Evolutionary conservation across 1,284 basidiomycete species (phyloP), one percentile per base, ranked within the genome.

Genomic region (Fomes fomentarius): DNA sequence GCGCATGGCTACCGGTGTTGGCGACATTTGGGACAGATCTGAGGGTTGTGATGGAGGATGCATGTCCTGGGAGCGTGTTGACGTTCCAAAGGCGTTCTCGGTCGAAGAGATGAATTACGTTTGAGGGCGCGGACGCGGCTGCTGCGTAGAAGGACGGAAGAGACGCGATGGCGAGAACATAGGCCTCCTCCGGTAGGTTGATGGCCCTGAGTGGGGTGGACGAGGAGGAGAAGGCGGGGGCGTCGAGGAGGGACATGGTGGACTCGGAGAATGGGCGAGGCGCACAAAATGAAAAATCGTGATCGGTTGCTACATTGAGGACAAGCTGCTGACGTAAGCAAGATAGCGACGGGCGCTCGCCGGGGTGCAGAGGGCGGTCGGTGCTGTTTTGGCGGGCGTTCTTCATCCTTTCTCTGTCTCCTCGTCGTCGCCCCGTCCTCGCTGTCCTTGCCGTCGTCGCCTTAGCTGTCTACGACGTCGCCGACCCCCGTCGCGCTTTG

Each of bases 81-180:
- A 78, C 66, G 22, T 64, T 65, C 47, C 71, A 76, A 25, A 89
- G 69, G 33, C 79, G 80, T 1, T 71, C 63, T 64, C 77, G 84
- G 68, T 89, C 87, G 62, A 84, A 82, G 19, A 89, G 69, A 65
- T 85, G 74, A 59, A 90, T 87, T 24, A 74, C 71, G 62, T 83
- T 80, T 19, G 79, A 76, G 4, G 83, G 80, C 0, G 80, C 69
- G 21, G 85, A 85, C 0, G 82, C 73, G 0, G 81, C 78, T n/a
- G 80, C 80, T 5, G 82, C 86, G 54, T 87, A 89, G 49, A 71
- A 66, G 4, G 71, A 69, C 3, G 74, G 72, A 7, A 82, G 57
- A 4, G 73, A 67, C 14, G 79, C 76, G 11, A 90, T 69, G 0
- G 79, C 76, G 4, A 90, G 72, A 8, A 89, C 76, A 65, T 89